These are phyloP conservation scores for Macrolepiota dolichaula DNA, from an alignment of 768 basidiomycete species.

Conservation along the genomic window DNA sequence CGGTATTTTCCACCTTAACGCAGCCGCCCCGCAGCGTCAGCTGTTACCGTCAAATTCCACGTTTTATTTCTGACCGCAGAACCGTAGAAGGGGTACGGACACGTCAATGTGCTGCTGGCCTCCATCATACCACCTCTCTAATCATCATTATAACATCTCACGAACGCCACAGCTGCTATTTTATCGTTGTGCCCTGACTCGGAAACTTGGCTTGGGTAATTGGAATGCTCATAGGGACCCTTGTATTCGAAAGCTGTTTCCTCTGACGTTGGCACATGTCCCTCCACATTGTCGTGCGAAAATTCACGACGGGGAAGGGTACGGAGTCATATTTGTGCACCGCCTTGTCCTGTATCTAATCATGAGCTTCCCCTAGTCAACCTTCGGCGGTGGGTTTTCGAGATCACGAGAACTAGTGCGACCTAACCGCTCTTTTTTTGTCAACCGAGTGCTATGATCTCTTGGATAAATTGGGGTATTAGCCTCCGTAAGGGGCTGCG, in stretches of 20 bases:
- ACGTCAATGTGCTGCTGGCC: neutral
- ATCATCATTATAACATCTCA: neutral
- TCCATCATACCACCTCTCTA: neutral
- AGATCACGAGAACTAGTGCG: constrained; percentile 2
- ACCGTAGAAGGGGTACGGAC: neutral
- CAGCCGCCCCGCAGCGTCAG: neutral
- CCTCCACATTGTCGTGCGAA: neutral
- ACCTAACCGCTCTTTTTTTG: neutral
- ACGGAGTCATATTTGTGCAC: neutral
- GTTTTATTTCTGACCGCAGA: neutral
- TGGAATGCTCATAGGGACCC: neutral
- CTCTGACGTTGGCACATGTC: neutral
- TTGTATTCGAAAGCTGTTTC: neutral
- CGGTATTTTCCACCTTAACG: neutral
- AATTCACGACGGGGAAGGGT: neutral
- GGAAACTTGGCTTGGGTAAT: neutral
- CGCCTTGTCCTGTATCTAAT: neutral
- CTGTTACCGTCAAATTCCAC: neutral
- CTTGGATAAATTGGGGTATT: neutral
- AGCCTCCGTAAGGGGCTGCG: constrained; percentile 3
- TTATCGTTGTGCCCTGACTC: neutral
- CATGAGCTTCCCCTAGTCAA: neutral
- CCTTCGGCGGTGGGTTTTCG: neutral
- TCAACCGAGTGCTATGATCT: neutral
- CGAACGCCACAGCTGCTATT: neutral